Evolutionary conservation across 495 filamentous ascomycete species (phyloP).

Genomic region (Penicillium malachiteum): DNA sequence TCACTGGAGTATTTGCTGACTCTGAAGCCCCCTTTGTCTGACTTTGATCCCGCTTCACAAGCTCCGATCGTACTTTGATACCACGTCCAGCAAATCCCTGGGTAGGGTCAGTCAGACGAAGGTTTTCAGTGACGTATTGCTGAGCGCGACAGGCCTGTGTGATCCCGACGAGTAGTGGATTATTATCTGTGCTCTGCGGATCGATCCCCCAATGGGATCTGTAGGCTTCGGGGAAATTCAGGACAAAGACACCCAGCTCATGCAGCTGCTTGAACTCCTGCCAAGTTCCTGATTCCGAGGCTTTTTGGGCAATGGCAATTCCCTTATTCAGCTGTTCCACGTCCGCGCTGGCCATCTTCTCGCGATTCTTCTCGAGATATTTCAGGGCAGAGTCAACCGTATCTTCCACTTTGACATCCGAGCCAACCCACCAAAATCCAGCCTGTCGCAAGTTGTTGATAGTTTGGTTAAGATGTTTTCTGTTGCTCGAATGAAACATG

Average conservation of each 20-base stretch:
- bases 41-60: slow-evolving; percentile 23
- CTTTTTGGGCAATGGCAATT: slow-evolving; percentile 59
- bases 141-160: slow-evolving; percentile 60
- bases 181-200: slow-evolving; percentile 17
- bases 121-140: slow-evolving; percentile 54
- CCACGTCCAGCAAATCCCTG: slow-evolving; percentile 53
- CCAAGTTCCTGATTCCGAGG: slow-evolving; percentile 61
- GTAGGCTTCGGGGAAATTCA: slow-evolving; percentile 53
- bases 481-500: slow-evolving; percentile 76
- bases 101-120: slow-evolving; percentile 45
- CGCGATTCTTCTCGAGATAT: slow-evolving; percentile 58
- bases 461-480: slow-evolving; percentile 59
- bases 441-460: slow-evolving; percentile 80
- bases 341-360: slow-evolving; percentile 58
- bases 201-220: slow-evolving; percentile 66
- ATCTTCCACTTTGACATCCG: slow-evolving; percentile 60
- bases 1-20: slow-evolving; percentile 11
- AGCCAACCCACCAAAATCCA: slow-evolving; percentile 89
- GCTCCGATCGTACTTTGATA: slow-evolving; percentile 35
- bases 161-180: slow-evolving; percentile 50
- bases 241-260: slow-evolving; percentile 74
- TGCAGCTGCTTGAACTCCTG: slow-evolving; percentile 63
- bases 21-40: slow-evolving; percentile 18
- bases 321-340: slow-evolving; percentile 57
- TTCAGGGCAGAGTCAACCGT: slow-evolving; percentile 61